Evolutionary conservation across 768 basidiomycete species (phyloP).

Genomic region (Infundibulicybe gibba): DNA sequence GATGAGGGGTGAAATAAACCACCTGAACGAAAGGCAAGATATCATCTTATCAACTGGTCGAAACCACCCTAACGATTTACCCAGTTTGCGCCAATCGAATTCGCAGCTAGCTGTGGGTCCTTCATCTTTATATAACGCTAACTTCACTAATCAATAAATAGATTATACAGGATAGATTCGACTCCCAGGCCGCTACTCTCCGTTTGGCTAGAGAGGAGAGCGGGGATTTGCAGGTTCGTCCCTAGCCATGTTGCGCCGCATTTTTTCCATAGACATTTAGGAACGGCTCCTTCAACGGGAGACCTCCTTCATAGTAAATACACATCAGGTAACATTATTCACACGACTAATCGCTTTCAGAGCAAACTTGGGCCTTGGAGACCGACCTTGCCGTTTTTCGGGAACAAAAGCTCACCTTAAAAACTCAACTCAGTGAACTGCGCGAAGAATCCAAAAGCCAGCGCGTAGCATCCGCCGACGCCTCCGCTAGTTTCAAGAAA

Average conservation of each 20-base stretch:
- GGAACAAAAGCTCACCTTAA: constrained; percentile 32
- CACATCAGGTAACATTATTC: not conserved
- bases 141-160: constrained; percentile 9
- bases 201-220: constrained; percentile 51
- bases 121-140: too few relatives aligned
- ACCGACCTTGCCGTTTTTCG: constrained; percentile 35
- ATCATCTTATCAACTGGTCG: too few relatives aligned
- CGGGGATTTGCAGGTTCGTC: constrained; percentile 41
- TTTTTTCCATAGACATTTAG: constrained; percentile 13
- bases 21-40: not conserved
- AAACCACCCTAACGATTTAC: too few relatives aligned
- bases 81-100: too few relatives aligned
- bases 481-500: constrained; percentile 18
- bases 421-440: constrained; percentile 16
- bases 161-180: constrained; percentile 57
- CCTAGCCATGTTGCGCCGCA: constrained; percentile 11
- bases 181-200: constrained; percentile 51
- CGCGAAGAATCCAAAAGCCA: constrained; percentile 22
- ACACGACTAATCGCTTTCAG: constrained; percentile 4
- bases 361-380: constrained; percentile 25
- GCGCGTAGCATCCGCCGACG: constrained; percentile 9
- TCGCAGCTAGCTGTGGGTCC: too few relatives aligned
- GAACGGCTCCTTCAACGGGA: constrained; percentile 35
- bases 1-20: not conserved
- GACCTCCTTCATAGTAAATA: constrained; percentile 29